Evolutionary conservation across 805 yeast species (phyloP).

Genomic region (Lipomyces chichibuensis): DNA sequence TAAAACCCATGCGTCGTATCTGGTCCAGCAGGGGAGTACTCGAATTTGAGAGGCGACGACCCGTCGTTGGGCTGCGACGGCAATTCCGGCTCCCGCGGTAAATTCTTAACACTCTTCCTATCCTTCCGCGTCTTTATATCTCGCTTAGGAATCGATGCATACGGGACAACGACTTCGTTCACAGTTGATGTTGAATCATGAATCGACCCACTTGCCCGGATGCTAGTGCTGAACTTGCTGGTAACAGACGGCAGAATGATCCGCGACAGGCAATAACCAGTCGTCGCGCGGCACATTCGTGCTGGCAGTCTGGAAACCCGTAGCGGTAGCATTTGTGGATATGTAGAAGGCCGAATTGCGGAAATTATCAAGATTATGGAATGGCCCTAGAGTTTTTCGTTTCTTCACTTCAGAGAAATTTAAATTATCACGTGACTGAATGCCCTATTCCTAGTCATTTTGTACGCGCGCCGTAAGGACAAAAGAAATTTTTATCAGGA

Average conservation of each 20-base stretch:
- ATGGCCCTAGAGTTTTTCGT: neutral
- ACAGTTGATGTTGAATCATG: no score
- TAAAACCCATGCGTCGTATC: conserved; percentile 6
- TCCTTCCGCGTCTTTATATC: neutral
- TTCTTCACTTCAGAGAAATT: no score
- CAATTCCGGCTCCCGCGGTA: conserved; percentile 1
- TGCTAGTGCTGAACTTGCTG: neutral
- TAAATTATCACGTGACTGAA: neutral
- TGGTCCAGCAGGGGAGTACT: neutral
- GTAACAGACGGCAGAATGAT: neutral
- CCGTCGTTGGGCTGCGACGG: neutral
- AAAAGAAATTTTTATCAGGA: conserved; percentile 8
- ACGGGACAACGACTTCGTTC: neutral
- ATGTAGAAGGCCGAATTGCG: neutral
- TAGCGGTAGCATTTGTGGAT: neutral
- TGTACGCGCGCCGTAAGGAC: neutral
- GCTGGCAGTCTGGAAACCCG: neutral
- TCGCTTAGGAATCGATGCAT: neutral
- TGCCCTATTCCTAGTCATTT: neutral
- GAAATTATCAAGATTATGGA: neutral
- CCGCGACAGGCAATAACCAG: neutral
- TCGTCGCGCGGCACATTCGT: neutral
- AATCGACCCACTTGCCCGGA: neutral
- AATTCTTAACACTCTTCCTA: neutral
- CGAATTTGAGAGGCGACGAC: neutral